Conservation (phyloP, 805 yeast species). For the Sungouiella blattae region DNA sequence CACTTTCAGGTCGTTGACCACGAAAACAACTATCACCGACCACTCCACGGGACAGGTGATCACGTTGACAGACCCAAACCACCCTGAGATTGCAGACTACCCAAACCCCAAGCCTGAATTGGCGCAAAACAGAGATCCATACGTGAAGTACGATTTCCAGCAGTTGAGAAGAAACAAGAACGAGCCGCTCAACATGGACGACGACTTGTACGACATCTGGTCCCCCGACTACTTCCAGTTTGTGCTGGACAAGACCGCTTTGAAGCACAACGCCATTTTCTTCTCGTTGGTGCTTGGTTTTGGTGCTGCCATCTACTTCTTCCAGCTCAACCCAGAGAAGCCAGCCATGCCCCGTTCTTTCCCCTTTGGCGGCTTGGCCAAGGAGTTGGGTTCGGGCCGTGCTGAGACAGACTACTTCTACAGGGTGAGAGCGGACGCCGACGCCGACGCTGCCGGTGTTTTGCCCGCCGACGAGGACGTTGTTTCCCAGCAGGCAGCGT, state of each 20-base stretch:
- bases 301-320: constrained; percentile 40
- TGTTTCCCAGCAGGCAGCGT: constrained; percentile 27
- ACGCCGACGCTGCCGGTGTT: constrained; percentile 36
- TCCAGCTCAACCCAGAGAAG: constrained; percentile 55
- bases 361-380: constrained; percentile 73
- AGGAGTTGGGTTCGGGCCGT: constrained; percentile 62
- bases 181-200: constrained; percentile 68
- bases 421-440: constrained; percentile 38
- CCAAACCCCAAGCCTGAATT: constrained; percentile 57
- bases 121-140: constrained; percentile 68
- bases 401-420: constrained; percentile 30
- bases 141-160: constrained; percentile 70
- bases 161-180: constrained; percentile 76
- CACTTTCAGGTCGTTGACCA: constrained; percentile 21
- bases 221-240: constrained; percentile 71
- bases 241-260: constrained; percentile 59
- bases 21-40: constrained; percentile 37
- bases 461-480: constrained; percentile 30
- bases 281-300: constrained; percentile 39
- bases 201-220: constrained; percentile 80
- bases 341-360: constrained; percentile 75
- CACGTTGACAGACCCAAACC: constrained; percentile 38
- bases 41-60: constrained; percentile 37
- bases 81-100: constrained; percentile 53
- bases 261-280: constrained; percentile 54